Conservation (phyloP, 805 yeast species). For the Schizosaccharomyces japonicus region DNA sequence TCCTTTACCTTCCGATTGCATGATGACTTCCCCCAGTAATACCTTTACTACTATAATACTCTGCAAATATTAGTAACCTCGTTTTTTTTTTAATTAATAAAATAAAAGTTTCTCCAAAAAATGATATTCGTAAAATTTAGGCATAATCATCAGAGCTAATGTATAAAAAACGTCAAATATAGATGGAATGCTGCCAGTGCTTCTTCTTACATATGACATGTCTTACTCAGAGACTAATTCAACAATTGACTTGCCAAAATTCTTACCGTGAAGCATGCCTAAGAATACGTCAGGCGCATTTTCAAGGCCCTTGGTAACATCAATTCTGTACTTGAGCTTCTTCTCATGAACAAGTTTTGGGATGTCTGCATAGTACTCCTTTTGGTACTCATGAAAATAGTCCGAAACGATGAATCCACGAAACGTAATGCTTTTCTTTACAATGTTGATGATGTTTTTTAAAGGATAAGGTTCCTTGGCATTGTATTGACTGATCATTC, state of each 20-base stretch:
- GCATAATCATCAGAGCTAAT: too few species aligned
- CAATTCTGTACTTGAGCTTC: constrained; percentile 8
- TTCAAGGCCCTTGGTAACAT: constrained; percentile 10
- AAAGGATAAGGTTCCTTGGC: constrained; percentile 18
- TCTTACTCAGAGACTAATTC: constrained; percentile 8
- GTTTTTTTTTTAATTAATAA: too few species aligned
- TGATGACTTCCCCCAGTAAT: too few species aligned
- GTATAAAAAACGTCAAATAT: too few species aligned
- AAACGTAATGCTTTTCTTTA: constrained; percentile 27
- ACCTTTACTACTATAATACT: too few species aligned
- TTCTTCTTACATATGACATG: too few species aligned
- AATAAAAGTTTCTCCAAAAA: too few species aligned
- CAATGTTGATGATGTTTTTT: constrained; percentile 22
- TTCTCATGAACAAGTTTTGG: constrained; percentile 7
- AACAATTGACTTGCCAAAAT: constrained; percentile 10
- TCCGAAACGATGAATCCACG: constrained; percentile 29
- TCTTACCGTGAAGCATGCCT: constrained; percentile 10
- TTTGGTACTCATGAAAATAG: constrained; percentile 16
- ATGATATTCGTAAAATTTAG: too few species aligned
- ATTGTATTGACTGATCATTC: constrained; percentile 37
- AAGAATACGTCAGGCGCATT: constrained; percentile 8
- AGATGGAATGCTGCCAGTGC: too few species aligned
- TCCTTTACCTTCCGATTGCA: too few species aligned
- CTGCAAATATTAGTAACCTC: too few species aligned
- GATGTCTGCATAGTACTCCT: constrained; percentile 6